Evolutionary conservation across 371 early-diverging fungal species (phyloP), one percentile per base, ranked within the genome.

Genomic region (Syncephalastrum contaminatum): DNA sequence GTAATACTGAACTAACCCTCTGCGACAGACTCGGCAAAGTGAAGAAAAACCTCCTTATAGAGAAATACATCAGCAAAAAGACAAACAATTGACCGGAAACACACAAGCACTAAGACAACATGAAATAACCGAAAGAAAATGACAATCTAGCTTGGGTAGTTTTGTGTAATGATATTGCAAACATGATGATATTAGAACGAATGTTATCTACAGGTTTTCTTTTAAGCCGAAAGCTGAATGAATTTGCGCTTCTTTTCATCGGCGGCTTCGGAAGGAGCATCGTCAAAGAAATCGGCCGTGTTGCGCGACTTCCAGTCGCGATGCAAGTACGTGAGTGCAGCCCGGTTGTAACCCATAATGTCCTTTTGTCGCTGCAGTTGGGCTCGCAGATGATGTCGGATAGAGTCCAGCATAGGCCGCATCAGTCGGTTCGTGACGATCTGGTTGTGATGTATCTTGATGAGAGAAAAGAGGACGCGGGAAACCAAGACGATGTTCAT

Each of bases 391-490:
- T 84, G 72, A 41, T 69, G 60, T 36, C 89, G 84, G 53, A 96
- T 86, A 13, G 84, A 83, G 49, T 84, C 84, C n/a, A 97, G 78
- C 74, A 84, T 83, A 48, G 85, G 80, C 16, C 88, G 87, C 85
- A 92, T 81, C 48, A 85, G 65, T 47, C 89, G 84, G 49, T 87
- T 88, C 15, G 90, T 82, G 8, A 82, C 87, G 44, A 93, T 85
- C 75, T 91, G 92, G 65, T 84, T 81, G 66, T 94, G 93, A 70
- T 96, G 93, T 14, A 83, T 82, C 58, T 82, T 83, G 58, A 96
- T 83, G 56, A 96, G 65, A 60, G 86, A 86, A 64, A 88, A 87
- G 47, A 96, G 70, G 40, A 95, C 80, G 19, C 94, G 87, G 60
- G 91, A 88, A 2, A 89, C 80, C 14, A 95, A 66, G 24, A 82